Percentiles rank a stretch among this genome's conserved stretches.
phyloP scores from a whole-genome alignment of 139 green algal species.

The Tetraselmis chui region DNA sequence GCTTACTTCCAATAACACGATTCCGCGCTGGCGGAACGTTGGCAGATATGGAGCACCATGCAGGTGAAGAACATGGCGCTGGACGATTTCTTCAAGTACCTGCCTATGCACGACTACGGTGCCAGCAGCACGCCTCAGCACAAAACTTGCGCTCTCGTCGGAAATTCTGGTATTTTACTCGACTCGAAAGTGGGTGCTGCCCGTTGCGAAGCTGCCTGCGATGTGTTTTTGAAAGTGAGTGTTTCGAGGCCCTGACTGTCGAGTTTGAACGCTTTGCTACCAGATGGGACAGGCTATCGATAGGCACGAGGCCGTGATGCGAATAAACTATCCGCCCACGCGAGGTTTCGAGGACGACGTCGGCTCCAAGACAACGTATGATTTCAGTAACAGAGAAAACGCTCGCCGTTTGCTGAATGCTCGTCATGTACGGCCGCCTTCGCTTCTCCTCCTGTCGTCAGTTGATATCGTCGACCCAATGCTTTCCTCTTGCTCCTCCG shows the following conservation, averaged over 20 bases:
- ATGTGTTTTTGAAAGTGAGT: no score
- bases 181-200: background rate
- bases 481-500: background rate
- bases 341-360: conserved; percentile 11
- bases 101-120: background rate
- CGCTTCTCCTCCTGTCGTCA: no score
- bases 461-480: no score
- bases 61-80: background rate
- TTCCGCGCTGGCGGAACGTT: background rate
- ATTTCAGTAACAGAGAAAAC: conserved; percentile 13
- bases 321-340: conserved; percentile 6
- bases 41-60: background rate
- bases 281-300: background rate
- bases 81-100: conserved; percentile 1
- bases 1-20: background rate
- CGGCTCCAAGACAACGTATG: conserved; percentile 7
- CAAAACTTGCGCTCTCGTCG: conserved; percentile 7
- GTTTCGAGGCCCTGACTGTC: no score
- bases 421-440: background rate
- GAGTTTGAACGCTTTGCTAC: background rate
- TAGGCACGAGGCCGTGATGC: conserved; percentile 9
- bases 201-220: background rate
- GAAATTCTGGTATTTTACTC: conserved; percentile 6
- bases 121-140: background rate
- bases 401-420: conserved; percentile 1